phyloP scores from a whole-genome alignment of 2,329 filamentous ascomycete genomes.

The Bisporella sp. region DNA sequence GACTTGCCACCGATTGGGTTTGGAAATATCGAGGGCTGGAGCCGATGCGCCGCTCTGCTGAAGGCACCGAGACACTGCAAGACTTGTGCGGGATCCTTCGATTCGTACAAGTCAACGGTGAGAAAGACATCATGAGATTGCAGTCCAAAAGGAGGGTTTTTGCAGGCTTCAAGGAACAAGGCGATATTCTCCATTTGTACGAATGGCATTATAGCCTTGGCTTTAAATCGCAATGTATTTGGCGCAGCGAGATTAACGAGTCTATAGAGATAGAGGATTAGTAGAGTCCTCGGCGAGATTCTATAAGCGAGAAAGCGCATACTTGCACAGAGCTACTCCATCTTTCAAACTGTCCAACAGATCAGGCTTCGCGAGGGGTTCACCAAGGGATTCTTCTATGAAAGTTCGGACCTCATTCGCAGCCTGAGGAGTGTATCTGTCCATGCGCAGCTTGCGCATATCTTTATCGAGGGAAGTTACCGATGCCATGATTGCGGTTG shows the following conservation, averaged over 20 bases:
- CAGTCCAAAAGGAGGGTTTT: constrained; percentile 75
- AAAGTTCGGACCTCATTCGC: constrained; percentile 78
- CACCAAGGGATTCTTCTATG: constrained; percentile 77
- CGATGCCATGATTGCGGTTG: constrained; percentile 63
- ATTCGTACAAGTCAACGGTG: constrained; percentile 92
- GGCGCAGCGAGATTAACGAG: constrained; percentile 76
- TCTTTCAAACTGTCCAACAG: constrained; percentile 83
- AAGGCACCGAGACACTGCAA: constrained; percentile 89
- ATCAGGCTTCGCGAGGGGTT: constrained; percentile 65
- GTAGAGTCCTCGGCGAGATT: background rate
- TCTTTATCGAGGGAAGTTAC: constrained; percentile 92
- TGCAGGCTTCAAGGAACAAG: constrained; percentile 85
- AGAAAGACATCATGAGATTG: constrained; percentile 93
- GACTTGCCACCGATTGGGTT: constrained; percentile 66
- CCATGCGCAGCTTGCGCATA: constrained; percentile 84
- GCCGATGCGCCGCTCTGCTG: constrained; percentile 72
- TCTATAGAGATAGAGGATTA: constrained; percentile 31
- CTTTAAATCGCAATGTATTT: constrained; percentile 80
- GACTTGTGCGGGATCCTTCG: constrained; percentile 93
- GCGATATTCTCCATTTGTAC: constrained; percentile 99
- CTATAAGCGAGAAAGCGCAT: constrained; percentile 27
- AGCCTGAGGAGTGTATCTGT: constrained; percentile 86
- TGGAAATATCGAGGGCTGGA: constrained; percentile 69
- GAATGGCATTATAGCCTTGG: constrained; percentile 82
- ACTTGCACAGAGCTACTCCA: constrained; percentile 90